phyloP scores from a whole-genome alignment of 116 monocot species.

The Iris pallida region DNA sequence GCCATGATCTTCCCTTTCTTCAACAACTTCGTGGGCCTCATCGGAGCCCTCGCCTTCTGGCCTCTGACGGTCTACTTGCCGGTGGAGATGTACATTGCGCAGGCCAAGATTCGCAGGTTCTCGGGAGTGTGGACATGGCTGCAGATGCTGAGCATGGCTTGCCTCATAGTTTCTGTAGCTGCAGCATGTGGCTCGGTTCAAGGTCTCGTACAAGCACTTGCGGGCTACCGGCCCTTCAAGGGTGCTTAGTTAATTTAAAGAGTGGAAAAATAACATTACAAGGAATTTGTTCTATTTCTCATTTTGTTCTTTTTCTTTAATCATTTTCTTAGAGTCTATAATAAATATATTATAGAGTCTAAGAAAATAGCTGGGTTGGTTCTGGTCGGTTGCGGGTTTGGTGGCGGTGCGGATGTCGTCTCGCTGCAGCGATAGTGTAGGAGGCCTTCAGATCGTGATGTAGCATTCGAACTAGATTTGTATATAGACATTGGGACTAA shows the following conservation, averaged over 20 bases:
- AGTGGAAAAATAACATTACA: not conserved
- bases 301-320: not conserved
- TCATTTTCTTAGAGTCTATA: not conserved
- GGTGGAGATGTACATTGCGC: conserved; percentile 65
- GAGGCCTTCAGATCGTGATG: no score
- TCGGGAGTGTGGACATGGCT: conserved; percentile 26
- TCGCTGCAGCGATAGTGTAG: no score
- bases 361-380: no score
- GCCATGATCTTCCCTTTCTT: conserved; percentile 42
- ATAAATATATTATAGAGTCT: no score
- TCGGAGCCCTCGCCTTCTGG: conserved; percentile 37
- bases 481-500: no score
- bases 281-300: not conserved
- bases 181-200: conserved; percentile 31
- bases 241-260: not conserved
- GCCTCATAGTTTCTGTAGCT: conserved; percentile 26
- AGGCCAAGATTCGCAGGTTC: conserved; percentile 14
- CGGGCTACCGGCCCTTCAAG: conserved; percentile 31
- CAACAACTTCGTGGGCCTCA: conserved; percentile 31
- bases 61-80: conserved; percentile 60
- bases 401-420: no score
- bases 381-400: no score
- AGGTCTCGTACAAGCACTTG: conserved; percentile 19
- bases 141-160: conserved; percentile 24
- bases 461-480: no score